Percentiles rank a stretch among this genome's conserved stretches.
Conservation (phyloP, 2,329 filamentous ascomycete genomes). For the Fonsecaea multimorphosa region DNA sequence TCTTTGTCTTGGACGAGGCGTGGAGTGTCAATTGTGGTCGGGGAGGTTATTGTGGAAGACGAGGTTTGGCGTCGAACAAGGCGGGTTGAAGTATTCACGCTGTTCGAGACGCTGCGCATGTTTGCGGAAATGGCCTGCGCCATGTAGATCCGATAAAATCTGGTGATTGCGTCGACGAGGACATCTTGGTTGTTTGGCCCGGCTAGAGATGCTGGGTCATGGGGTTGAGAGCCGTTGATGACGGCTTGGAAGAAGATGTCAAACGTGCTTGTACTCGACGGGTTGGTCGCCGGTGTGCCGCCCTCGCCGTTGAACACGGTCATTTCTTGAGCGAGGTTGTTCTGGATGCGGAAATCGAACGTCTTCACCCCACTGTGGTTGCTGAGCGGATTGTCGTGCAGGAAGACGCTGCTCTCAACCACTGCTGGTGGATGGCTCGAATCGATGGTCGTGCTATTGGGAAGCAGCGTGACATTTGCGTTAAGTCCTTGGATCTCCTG, state of each 20-base stretch:
- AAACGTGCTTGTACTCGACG: slow-evolving; percentile 19
- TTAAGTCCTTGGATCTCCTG: slow-evolving; percentile 35
- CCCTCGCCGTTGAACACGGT: slow-evolving; percentile 32
- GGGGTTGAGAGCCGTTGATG: slow-evolving; percentile 30
- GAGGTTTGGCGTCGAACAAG: slow-evolving; percentile 23
- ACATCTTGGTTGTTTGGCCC: slow-evolving; percentile 29
- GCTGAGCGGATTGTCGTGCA: slow-evolving; percentile 33
- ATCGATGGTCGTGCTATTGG: slow-evolving; percentile 35
- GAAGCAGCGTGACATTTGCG: slow-evolving; percentile 35
- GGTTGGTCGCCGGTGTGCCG: slow-evolving; percentile 25
- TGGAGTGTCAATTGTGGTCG: slow-evolving; percentile 32
- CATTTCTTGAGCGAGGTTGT: slow-evolving; percentile 37
- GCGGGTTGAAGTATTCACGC: slow-evolving; percentile 16
- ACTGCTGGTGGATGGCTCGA: slow-evolving; percentile 24
- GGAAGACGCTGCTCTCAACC: slow-evolving; percentile 20
- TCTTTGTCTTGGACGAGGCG: slow-evolving; percentile 38
- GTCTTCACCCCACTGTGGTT: slow-evolving; percentile 28
- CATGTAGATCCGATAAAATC: slow-evolving; percentile 39
- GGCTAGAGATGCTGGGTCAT: slow-evolving; percentile 27
- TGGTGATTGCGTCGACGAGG: slow-evolving; percentile 31
- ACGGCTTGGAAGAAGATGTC: slow-evolving; percentile 39
- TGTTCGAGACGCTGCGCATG: slow-evolving; percentile 30
- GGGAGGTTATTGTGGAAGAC: slow-evolving; percentile 15
- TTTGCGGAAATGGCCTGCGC: slow-evolving; percentile 38
- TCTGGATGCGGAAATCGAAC: slow-evolving; percentile 40